Conservation (phyloP, 768 basidiomycete species). For the Inosperma sp. region DNA sequence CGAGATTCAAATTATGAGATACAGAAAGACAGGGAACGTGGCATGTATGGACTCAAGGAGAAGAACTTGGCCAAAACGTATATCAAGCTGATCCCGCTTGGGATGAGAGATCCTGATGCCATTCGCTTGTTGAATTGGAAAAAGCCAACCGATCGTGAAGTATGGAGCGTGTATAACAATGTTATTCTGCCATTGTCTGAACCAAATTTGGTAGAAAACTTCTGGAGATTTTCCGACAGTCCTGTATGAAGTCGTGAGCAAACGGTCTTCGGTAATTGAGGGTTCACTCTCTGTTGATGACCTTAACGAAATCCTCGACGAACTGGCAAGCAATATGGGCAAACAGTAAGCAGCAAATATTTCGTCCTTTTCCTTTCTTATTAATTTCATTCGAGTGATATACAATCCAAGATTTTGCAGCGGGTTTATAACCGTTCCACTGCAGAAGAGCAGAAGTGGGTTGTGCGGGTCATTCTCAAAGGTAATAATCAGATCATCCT, state of each 20-base stretch:
- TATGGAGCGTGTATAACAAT: slow-evolving; percentile 29
- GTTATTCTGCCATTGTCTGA: neutral
- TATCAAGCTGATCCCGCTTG: slow-evolving; percentile 84
- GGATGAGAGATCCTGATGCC: slow-evolving; percentile 74
- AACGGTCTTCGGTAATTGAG: slow-evolving; percentile 74
- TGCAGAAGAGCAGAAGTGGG: slow-evolving; percentile 89
- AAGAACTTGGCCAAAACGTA: slow-evolving; percentile 90
- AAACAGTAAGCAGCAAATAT: slow-evolving; percentile 54
- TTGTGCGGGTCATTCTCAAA: slow-evolving; percentile 93
- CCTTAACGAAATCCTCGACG: slow-evolving; percentile 76
- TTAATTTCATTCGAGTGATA: slow-evolving; percentile 46
- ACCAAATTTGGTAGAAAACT: slow-evolving; percentile 43
- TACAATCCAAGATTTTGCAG: slow-evolving; percentile 71
- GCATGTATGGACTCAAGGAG: slow-evolving; percentile 93
- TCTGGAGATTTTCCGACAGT: slow-evolving; percentile 89
- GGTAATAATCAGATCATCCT: slow-evolving; percentile 41
- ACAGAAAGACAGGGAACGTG: slow-evolving; percentile 91
- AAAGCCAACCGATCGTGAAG: slow-evolving; percentile 64
- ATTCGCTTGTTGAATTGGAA: slow-evolving; percentile 88
- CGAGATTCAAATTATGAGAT: neutral
- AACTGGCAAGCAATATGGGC: slow-evolving; percentile 64
- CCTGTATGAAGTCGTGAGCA: slow-evolving; percentile 80
- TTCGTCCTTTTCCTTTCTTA: neutral
- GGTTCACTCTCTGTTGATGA: slow-evolving; percentile 77
- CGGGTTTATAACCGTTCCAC: slow-evolving; percentile 76